These are phyloP conservation scores for Casuarina cunninghamiana DNA, from an alignment of 306 rosid species.

Conservation along the genomic window DNA sequence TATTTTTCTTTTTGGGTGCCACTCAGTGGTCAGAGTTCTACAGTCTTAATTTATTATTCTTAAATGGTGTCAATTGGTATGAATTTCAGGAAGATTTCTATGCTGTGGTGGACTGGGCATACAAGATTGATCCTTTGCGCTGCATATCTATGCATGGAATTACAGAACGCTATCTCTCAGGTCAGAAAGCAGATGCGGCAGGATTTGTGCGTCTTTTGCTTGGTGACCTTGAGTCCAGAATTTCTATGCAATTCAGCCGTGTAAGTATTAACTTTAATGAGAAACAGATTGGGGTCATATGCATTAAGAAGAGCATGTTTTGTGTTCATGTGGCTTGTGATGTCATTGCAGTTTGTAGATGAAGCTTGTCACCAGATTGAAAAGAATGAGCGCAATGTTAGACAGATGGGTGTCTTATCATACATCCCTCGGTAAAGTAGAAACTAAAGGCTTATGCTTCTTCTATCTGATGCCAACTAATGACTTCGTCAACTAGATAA, in stretches of 20 bases:
- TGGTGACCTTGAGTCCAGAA: conserved; percentile 79
- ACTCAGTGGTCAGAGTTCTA: conserved; percentile 12
- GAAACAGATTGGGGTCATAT: conserved; percentile 17
- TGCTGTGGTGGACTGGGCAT: conserved; percentile 94
- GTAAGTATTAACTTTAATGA: conserved; percentile 49
- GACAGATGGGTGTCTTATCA: conserved; percentile 81
- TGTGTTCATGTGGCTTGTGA: conserved; percentile 24
- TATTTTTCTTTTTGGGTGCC: background rate
- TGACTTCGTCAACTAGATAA: conserved; percentile 2
- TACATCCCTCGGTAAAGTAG: conserved; percentile 82
- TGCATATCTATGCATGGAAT: conserved; percentile 98
- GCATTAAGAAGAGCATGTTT: conserved; percentile 26
- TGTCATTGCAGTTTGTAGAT: conserved; percentile 73
- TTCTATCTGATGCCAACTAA: background rate
- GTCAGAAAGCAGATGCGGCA: conserved; percentile 94
- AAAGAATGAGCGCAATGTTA: conserved; percentile 78
- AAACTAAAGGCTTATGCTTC: conserved; percentile 20
- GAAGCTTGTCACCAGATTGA: conserved; percentile 96
- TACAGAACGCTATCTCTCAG: conserved; percentile 89
- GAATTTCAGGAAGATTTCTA: conserved; percentile 87
- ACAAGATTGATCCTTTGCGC: conserved; percentile 89
- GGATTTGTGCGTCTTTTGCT: conserved; percentile 90
- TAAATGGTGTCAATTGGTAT: conserved; percentile 19
- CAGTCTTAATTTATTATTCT: conserved; percentile 19
- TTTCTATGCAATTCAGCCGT: conserved; percentile 74